phyloP scores from a whole-genome alignment of 192 early-diverging fungal species.

The Allomyces arbusculus region DNA sequence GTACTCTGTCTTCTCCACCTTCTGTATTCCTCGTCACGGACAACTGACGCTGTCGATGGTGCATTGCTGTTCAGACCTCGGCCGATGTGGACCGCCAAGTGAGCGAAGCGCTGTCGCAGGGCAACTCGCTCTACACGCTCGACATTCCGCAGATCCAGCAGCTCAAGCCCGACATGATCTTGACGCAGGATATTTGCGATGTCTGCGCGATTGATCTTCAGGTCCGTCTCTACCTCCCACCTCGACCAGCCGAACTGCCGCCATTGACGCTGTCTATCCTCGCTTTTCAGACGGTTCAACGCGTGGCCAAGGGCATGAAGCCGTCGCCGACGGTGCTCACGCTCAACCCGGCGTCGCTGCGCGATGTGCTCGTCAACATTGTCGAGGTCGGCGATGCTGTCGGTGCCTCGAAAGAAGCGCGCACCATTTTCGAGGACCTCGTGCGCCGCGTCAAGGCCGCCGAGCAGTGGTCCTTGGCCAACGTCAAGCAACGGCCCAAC shows the following conservation, averaged over 20 bases:
- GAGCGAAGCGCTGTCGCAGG: slow-evolving; percentile 11
- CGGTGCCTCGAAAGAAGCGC: slow-evolving; percentile 8
- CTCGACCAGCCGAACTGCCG: background rate
- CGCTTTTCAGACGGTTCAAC: slow-evolving; percentile 15
- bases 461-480: background rate
- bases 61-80: background rate
- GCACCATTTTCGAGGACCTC: background rate
- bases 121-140: slow-evolving; percentile 25
- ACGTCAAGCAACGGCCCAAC: slow-evolving; percentile 1
- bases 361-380: slow-evolving; percentile 23
- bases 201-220: slow-evolving; percentile 32
- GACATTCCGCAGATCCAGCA: slow-evolving; percentile 13
- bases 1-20: background rate
- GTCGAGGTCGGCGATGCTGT: slow-evolving; percentile 19
- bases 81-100: slow-evolving; percentile 25
- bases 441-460: background rate
- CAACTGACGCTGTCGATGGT: too few species aligned
- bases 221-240: background rate
- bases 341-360: slow-evolving; percentile 23
- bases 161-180: slow-evolving; percentile 21
- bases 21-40: too few species aligned
- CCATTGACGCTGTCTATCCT: background rate
- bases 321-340: slow-evolving; percentile 23
- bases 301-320: slow-evolving; percentile 20
- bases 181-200: slow-evolving; percentile 27